phyloP scores from a whole-genome alignment of 1,284 basidiomycete genomes.

The Taiwanofungus camphoratus region DNA sequence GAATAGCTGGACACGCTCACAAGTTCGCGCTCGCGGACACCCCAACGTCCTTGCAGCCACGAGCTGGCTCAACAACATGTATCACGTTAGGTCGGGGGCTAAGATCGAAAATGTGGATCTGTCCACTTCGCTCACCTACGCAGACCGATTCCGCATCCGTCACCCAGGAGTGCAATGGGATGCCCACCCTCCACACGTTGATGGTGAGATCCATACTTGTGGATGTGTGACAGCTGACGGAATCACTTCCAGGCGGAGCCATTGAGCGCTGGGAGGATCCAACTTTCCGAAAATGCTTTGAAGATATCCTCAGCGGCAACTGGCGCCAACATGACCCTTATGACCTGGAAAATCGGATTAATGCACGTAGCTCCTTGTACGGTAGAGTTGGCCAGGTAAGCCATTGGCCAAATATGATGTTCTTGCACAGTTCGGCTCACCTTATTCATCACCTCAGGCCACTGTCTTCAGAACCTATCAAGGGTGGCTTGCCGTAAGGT shows the following conservation, averaged over 20 bases:
- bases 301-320: conserved; percentile 58
- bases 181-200: conserved; percentile 71
- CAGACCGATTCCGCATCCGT: conserved; percentile 79
- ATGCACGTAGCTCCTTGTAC: conserved; percentile 58
- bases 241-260: conserved; percentile 46
- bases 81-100: conserved; percentile 38
- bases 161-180: conserved; percentile 68
- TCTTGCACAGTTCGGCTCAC: not conserved
- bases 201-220: conserved; percentile 38
- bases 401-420: not conserved
- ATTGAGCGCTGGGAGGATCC: conserved; percentile 86
- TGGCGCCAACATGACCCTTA: conserved; percentile 74
- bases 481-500: conserved; percentile 70
- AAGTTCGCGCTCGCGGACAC: conserved; percentile 70
- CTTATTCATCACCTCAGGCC: conserved; percentile 32
- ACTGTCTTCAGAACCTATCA: conserved; percentile 80
- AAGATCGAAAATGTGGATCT: conserved; percentile 56
- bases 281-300: conserved; percentile 60
- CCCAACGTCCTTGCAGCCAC: conserved; percentile 61
- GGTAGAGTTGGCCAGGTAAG: conserved; percentile 49
- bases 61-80: conserved; percentile 61
- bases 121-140: conserved; percentile 66
- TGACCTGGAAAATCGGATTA: conserved; percentile 54
- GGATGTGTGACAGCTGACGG: conserved; percentile 1
- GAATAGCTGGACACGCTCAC: conserved; percentile 61